A percentile compares a stretch with the other conserved stretches of the same genome.
These are phyloP conservation scores for Amanita exitialis DNA, from an alignment of 768 basidiomycete genomes.

Conservation along the genomic window DNA sequence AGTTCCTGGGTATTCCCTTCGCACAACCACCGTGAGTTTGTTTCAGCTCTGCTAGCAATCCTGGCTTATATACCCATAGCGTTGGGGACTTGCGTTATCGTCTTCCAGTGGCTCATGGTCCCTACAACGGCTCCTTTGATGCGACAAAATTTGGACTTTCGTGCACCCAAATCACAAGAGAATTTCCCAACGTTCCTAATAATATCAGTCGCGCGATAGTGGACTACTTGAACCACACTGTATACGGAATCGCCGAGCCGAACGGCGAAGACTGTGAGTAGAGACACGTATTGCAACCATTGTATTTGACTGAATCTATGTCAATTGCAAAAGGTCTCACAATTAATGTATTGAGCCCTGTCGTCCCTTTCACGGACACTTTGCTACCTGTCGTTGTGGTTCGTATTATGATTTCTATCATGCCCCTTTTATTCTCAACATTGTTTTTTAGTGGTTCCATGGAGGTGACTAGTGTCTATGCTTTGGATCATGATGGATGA, in stretches of 20 bases:
- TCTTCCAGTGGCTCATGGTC: constrained; percentile 17
- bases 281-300: too few species aligned
- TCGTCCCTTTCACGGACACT: constrained; percentile 12
- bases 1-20: constrained; percentile 29
- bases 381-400: constrained; percentile 34
- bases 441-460: constrained; percentile 20
- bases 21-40: constrained; percentile 25
- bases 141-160: constrained; percentile 26
- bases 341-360: constrained; percentile 30
- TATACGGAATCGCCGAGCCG: too few species aligned
- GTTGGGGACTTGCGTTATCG: constrained; percentile 24
- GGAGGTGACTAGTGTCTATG: constrained; percentile 13
- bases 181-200: too few species aligned
- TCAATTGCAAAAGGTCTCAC: constrained; percentile 22
- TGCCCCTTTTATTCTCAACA: too few species aligned
- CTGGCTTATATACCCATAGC: constrained; percentile 10
- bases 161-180: constrained; percentile 23
- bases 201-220: too few species aligned
- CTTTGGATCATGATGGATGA: background rate
- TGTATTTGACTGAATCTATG: too few species aligned
- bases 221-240: too few species aligned
- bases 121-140: constrained; percentile 21
- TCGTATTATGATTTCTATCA: constrained; percentile 2
- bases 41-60: background rate
- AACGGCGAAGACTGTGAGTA: constrained; percentile 18